Evolutionary conservation across 2,329 filamentous ascomycete genomes (phyloP), one percentile per base, ranked within the genome.

Genomic region (Diaporthe vaccinii): DNA sequence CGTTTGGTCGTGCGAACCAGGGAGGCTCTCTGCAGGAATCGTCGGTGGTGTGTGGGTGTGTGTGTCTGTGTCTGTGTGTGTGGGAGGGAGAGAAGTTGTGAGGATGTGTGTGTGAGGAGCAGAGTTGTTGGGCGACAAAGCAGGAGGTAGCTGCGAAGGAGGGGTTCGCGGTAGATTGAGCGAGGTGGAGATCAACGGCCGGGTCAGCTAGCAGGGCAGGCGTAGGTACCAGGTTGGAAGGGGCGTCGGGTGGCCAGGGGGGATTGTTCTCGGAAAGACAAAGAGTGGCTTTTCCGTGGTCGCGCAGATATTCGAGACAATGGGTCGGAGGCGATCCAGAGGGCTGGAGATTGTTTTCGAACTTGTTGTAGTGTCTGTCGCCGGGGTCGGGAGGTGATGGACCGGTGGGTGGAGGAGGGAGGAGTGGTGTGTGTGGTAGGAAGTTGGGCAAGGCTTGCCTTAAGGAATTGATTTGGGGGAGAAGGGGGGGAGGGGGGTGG

Each of bases 1-100:
- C 69, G 67, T 74, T 53, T 59, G 78, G 31, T 85, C 87, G 78
- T 67, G 31, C 59, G 59, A 61, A 59, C 34, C 57, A 58, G 31
- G 36, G 25, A 31, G 39, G 36, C 12, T 34, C 49, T 68, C 61
- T 74, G 72, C 62, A 58, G 46, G 46, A 57, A n/a, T 68, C 39
- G 62, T 34, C 28, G 51, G 61, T 36, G n/a, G 25, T 39, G 51
- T 46, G 31, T 68, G 7, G 41, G 39, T 41, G 46, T 6, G 20
- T 22, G 51, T 53, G 49, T 14, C 8, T 5, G 22, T 51, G 49
- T 20, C 1, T 22, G 9, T 25, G n/a, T 3, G 51, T 53, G 51
- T 28, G n/a, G 22, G 7, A 20, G 28, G 6, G 55, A 44, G 31
- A 58, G 20, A 44, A 4, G 12, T 3, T 44, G 59, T 22, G 58